phyloP scores from a whole-genome alignment of 257 asterid species.

The Penstemon newberryi region DNA sequence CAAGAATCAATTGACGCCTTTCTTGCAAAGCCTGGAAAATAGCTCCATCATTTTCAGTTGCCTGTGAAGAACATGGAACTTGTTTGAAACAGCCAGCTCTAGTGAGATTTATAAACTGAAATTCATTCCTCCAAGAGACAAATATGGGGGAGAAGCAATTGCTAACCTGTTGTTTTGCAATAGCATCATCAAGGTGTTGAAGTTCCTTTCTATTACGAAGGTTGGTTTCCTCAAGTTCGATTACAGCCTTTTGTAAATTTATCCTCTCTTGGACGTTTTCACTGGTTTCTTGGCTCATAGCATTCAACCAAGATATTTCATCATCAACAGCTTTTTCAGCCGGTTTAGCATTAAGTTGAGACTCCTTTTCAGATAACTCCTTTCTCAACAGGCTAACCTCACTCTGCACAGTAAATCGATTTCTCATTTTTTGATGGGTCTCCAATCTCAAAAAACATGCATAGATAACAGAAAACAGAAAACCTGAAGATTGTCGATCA shows the following conservation, averaged over 20 bases:
- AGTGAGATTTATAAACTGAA: slow-evolving; percentile 5
- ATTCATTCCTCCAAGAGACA: slow-evolving; percentile 6
- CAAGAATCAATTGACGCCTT: slow-evolving; percentile 89
- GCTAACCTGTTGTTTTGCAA: slow-evolving; percentile 80
- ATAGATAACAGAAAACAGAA: slow-evolving; percentile 4
- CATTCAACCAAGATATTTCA: slow-evolving; percentile 71
- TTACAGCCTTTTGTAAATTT: slow-evolving; percentile 87
- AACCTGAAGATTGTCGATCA: slow-evolving; percentile 94
- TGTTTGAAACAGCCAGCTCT: slow-evolving; percentile 10
- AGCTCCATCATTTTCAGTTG: slow-evolving; percentile 68
- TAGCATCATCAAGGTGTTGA: slow-evolving; percentile 78
- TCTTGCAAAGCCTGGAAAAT: slow-evolving; percentile 72
- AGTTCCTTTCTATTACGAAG: slow-evolving; percentile 82
- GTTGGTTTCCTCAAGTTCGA: slow-evolving; percentile 91
- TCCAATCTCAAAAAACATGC: slow-evolving; percentile 14
- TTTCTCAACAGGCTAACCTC: slow-evolving; percentile 80
- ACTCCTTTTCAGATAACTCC: slow-evolving; percentile 87
- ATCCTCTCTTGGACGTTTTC: slow-evolving; percentile 96
- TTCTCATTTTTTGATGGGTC: slow-evolving; percentile 14
- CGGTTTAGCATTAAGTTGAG: slow-evolving; percentile 74
- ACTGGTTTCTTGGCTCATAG: slow-evolving; percentile 87
- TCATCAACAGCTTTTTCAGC: slow-evolving; percentile 65
- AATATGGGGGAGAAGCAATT: slow-evolving; percentile 16
- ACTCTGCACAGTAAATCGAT: slow-evolving; percentile 49
- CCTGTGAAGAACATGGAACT: slow-evolving; percentile 44